Conservation (phyloP, 345 rosid species). For the Fremontodendron californicum region DNA sequence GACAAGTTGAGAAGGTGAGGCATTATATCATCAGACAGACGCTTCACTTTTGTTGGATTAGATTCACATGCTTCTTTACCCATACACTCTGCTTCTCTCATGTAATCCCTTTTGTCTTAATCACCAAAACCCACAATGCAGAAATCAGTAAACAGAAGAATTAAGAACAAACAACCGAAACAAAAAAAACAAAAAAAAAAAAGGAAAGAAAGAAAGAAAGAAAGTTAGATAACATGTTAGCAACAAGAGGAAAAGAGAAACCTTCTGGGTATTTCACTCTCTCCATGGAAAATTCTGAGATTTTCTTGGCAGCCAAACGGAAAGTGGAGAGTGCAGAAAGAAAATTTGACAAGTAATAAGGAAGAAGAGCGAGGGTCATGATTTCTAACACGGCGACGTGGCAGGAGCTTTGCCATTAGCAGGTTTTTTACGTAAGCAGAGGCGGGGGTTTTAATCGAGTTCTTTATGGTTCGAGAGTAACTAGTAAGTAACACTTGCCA, state of each 20-base stretch:
- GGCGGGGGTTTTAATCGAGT: neutral
- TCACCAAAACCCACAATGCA: neutral
- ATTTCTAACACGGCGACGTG: neutral
- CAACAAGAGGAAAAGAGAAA: neutral
- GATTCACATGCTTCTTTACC: slow-evolving; percentile 52
- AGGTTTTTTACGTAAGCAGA: neutral
- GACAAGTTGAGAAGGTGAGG: slow-evolving; percentile 82
- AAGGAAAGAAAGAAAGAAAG: neutral
- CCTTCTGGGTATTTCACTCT: neutral
- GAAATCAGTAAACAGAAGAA: neutral
- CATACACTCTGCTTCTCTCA: slow-evolving; percentile 43
- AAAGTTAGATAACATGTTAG: neutral
- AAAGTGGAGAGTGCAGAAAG: neutral
- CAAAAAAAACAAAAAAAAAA: neutral
- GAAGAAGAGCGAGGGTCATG: neutral
- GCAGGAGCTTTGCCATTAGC: neutral
- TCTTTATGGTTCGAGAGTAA: neutral
- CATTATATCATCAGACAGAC: slow-evolving; percentile 47
- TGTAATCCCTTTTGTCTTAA: slow-evolving; percentile 23
- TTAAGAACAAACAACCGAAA: neutral
- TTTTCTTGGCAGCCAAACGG: neutral
- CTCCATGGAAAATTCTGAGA: neutral
- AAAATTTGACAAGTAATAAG: neutral
- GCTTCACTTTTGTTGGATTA: slow-evolving; percentile 13
- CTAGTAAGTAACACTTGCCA: too few relatives aligned